Conservation (phyloP, 495 filamentous ascomycete genomes). For the Neurospora cerealis region DNA sequence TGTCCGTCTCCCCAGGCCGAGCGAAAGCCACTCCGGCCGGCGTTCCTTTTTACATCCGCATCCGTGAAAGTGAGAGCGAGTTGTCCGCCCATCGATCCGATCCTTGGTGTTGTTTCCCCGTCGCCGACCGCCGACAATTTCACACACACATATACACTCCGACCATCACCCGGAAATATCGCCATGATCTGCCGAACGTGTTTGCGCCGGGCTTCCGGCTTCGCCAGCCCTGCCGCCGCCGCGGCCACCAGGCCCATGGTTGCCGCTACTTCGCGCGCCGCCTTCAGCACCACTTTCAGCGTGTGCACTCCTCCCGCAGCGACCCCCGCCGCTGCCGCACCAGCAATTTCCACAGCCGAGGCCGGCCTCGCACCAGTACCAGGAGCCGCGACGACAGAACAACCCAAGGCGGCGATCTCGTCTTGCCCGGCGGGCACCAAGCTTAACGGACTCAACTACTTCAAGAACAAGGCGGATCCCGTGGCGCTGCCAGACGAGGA, state of each 20-base stretch:
- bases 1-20: neutral
- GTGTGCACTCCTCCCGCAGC: constrained; percentile 20
- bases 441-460: constrained; percentile 74
- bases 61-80: neutral
- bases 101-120: constrained; percentile 1
- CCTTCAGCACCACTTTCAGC: constrained; percentile 23
- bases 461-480: constrained; percentile 61
- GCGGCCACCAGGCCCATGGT: constrained; percentile 9
- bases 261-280: neutral
- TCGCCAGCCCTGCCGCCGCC: neutral
- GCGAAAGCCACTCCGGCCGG: neutral
- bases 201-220: constrained; percentile 27
- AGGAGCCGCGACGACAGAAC: constrained; percentile 2
- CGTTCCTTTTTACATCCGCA: neutral
- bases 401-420: constrained; percentile 18
- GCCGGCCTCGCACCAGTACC: neutral
- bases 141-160: neutral
- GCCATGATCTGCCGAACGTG: constrained; percentile 40
- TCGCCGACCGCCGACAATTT: neutral
- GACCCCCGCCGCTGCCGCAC: constrained; percentile 11
- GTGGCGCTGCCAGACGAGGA: constrained; percentile 71
- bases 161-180: neutral
- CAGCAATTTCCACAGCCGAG: constrained; percentile 5
- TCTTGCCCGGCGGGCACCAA: constrained; percentile 57
- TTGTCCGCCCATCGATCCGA: neutral